These are phyloP conservation scores for Syncephalastrum sp. DNA, from an alignment of 371 early-diverging fungal species.

Conservation along the genomic window DNA sequence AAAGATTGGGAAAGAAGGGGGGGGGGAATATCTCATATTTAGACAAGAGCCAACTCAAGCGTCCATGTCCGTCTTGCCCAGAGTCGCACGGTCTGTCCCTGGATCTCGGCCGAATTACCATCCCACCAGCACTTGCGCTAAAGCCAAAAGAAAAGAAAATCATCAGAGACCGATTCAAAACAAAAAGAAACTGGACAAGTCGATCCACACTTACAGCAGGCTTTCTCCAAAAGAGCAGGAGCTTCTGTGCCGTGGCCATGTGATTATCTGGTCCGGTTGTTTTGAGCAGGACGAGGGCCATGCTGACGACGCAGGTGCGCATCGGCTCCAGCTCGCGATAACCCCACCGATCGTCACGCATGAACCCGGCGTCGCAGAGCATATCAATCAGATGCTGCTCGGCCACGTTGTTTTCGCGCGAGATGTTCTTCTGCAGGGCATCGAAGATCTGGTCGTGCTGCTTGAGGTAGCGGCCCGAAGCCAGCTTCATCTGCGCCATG, in stretches of 20 bases:
- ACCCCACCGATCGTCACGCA: slow-evolving; percentile 75
- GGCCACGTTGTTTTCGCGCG: slow-evolving; percentile 70
- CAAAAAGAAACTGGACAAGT: neutral
- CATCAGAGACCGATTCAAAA: neutral
- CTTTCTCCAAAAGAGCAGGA: slow-evolving; percentile 81
- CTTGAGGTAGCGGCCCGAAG: slow-evolving; percentile 62
- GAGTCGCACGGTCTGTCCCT: slow-evolving; percentile 62
- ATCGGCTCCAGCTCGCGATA: slow-evolving; percentile 74
- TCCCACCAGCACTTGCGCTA: slow-evolving; percentile 90
- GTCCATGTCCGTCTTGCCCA: slow-evolving; percentile 89
- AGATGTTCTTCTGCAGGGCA: slow-evolving; percentile 73
- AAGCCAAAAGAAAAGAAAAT: slow-evolving; percentile 1
- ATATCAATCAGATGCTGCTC: slow-evolving; percentile 87
- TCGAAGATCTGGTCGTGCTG: slow-evolving; percentile 73
- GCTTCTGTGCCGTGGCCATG: slow-evolving; percentile 78
- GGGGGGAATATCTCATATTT: slow-evolving; percentile 14
- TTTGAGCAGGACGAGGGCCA: slow-evolving; percentile 69
- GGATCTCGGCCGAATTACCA: slow-evolving; percentile 65
- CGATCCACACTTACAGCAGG: slow-evolving; percentile 62
- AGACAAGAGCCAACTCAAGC: slow-evolving; percentile 76
- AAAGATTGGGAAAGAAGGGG: neutral
- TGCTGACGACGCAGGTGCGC: slow-evolving; percentile 66
- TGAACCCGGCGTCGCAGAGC: slow-evolving; percentile 83
- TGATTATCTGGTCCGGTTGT: slow-evolving; percentile 74
- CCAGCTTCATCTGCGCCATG: slow-evolving; percentile 53